Evolutionary conservation across 2,329 filamentous ascomycete genomes (phyloP), one percentile per base, ranked within the genome.

Genomic region (Colletotrichum sp.): DNA sequence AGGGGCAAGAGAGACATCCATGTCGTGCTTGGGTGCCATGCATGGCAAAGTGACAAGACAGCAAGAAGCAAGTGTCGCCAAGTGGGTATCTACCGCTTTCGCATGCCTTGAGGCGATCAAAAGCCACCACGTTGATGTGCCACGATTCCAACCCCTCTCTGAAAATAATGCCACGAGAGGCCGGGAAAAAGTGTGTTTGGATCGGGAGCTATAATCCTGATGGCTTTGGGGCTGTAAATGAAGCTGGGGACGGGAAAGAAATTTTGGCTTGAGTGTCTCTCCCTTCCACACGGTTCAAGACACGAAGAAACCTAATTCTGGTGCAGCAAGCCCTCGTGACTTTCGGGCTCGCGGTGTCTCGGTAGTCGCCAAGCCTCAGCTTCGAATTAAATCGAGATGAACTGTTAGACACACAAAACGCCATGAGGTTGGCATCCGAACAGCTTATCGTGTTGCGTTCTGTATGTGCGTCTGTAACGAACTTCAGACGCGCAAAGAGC

Each of bases 31-130:
- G 66, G 51, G 62, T 31, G 61, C 54, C 55, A 58, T 66, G 62
- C 68, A 71, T 73, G 29, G 24, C 43, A 66, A 71, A 73, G 67
- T 36, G 55, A 38, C 43, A 61, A 61, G 57, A 51, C 29, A 57
- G 18, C 43, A 66, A 71, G 47, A 73, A 66, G 71, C 61, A 71
- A 73, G n/a, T 36, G 59, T 61, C 18, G 24, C 27, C 47, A 51
- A 47, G 57, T 59, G 27, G 36, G 24, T 31, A 57, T 21, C 31
- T 47, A 64, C 43, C 61, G 47, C 29, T 18, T 65, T 34, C n/a
- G 43, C 43, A 47, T 57, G 51, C 54, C 8, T 8, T 51, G 16
- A 27, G 38, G 11, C 27, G 16, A 13, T 43, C 38, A 47, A 12
- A 47, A 47, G 11, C 6, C 43, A 47, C 43, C 36, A 29, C 36